phyloP scores from a whole-genome alignment of 202 grass and related monocot species.

The Carex arenaria region DNA sequence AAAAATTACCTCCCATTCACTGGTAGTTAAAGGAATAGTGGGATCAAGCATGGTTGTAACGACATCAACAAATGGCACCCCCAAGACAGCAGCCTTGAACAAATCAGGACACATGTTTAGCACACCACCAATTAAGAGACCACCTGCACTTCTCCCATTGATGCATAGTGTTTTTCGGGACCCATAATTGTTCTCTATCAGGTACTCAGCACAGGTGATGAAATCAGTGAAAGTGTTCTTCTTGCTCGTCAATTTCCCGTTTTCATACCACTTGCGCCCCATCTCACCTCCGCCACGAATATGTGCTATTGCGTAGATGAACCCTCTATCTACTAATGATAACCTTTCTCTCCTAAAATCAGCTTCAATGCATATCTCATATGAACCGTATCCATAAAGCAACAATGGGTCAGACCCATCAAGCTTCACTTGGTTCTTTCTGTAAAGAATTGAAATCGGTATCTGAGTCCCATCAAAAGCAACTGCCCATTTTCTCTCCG shows the following conservation, averaged over 20 bases:
- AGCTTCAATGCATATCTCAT: slow-evolving; percentile 82
- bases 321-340: slow-evolving; percentile 77
- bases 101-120: slow-evolving; percentile 93
- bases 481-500: slow-evolving; percentile 85
- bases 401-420: slow-evolving; percentile 85
- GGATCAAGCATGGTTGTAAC: slow-evolving; percentile 93
- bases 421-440: slow-evolving; percentile 73
- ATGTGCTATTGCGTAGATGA: slow-evolving; percentile 86
- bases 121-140: slow-evolving; percentile 66
- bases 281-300: slow-evolving; percentile 98
- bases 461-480: slow-evolving; percentile 74
- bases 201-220: slow-evolving; percentile 74
- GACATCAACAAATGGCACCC: slow-evolving; percentile 90
- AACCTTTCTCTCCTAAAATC: slow-evolving; percentile 61
- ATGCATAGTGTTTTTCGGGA: slow-evolving; percentile 79
- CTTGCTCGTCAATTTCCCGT: slow-evolving; percentile 81
- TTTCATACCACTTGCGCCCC: slow-evolving; percentile 90
- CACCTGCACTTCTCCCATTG: slow-evolving; percentile 90
- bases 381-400: slow-evolving; percentile 93
- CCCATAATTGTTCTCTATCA: slow-evolving; percentile 82
- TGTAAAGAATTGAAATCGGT: slow-evolving; percentile 87
- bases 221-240: slow-evolving; percentile 97
- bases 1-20: slow-evolving; percentile 49
- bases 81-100: slow-evolving; percentile 69
- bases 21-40: slow-evolving; percentile 76